Evolutionary conservation across 768 basidiomycete species (phyloP).

Genomic region (Lactarius psammicola): DNA sequence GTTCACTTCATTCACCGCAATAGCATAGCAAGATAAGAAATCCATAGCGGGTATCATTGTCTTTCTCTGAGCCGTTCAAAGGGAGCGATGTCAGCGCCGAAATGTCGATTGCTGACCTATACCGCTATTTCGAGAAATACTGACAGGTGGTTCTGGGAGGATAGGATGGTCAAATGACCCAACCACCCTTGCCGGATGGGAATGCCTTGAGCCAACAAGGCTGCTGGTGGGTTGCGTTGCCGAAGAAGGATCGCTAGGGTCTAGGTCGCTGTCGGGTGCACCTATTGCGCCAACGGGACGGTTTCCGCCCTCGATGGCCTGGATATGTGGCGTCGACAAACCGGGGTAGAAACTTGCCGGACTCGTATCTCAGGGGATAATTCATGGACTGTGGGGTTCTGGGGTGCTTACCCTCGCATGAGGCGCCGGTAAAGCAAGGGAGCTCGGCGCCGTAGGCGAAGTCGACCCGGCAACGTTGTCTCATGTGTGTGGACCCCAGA

Average conservation of each 20-base stretch:
- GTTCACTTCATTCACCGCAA: slow-evolving; percentile 94
- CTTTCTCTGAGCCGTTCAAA: slow-evolving; percentile 51
- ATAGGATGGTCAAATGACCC: slow-evolving; percentile 81
- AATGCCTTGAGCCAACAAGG: slow-evolving; percentile 12
- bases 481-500: slow-evolving; percentile 80
- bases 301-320: slow-evolving; percentile 38
- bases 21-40: slow-evolving; percentile 90
- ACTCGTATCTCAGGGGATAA: slow-evolving; percentile 7
- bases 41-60: slow-evolving; percentile 92
- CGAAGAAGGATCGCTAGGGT: slow-evolving; percentile 26
- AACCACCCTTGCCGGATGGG: slow-evolving; percentile 49
- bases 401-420: slow-evolving; percentile 70
- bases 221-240: not conserved
- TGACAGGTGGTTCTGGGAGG: slow-evolving; percentile 77
- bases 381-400: slow-evolving; percentile 23
- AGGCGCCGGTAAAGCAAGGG: slow-evolving; percentile 87
- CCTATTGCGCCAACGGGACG: slow-evolving; percentile 30
- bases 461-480: slow-evolving; percentile 79
- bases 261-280: slow-evolving; percentile 28
- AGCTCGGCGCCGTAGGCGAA: slow-evolving; percentile 76
- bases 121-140: slow-evolving; percentile 33
- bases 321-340: slow-evolving; percentile 39
- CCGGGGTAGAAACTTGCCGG: slow-evolving; percentile 51
- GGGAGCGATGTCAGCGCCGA: slow-evolving; percentile 1
- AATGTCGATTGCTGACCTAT: not conserved